Evolutionary conservation across 208 protist genomes (phyloP).

Genomic region (Endotrypanum monterogeii): DNA sequence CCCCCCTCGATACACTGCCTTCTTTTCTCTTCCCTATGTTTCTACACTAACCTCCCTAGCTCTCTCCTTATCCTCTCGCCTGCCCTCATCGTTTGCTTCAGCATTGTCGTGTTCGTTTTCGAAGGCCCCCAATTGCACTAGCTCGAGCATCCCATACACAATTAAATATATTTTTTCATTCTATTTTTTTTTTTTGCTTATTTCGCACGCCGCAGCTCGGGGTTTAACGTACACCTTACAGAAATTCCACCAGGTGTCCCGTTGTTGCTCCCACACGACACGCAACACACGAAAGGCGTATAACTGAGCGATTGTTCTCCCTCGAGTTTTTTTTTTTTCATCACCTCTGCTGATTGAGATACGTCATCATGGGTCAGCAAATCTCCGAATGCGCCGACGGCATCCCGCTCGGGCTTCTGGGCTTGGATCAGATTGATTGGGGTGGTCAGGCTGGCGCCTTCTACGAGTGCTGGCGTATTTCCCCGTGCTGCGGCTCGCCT

Average conservation of each 20-base stretch:
- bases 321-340: conserved; percentile 1
- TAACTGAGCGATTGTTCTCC: neutral
- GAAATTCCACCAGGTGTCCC: neutral
- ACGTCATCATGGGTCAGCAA: conserved; percentile 42
- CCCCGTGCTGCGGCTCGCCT: conserved; percentile 73
- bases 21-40: neutral
- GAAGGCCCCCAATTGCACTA: neutral
- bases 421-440: conserved; percentile 75
- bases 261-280: neutral
- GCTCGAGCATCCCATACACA: neutral
- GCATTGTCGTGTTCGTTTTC: no score
- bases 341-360: neutral
- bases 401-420: conserved; percentile 51
- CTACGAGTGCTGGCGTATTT: conserved; percentile 75
- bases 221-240: neutral
- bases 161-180: neutral
- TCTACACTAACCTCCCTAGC: neutral
- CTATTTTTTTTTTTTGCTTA: no score
- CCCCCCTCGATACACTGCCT: no score
- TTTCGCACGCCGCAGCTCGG: neutral
- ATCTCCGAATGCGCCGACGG: conserved; percentile 45
- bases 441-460: conserved; percentile 57
- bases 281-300: no score
- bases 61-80: neutral
- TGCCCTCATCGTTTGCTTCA: neutral